Conservation (phyloP, 2,329 filamentous ascomycete genomes). For the Colletotrichum sp. region DNA sequence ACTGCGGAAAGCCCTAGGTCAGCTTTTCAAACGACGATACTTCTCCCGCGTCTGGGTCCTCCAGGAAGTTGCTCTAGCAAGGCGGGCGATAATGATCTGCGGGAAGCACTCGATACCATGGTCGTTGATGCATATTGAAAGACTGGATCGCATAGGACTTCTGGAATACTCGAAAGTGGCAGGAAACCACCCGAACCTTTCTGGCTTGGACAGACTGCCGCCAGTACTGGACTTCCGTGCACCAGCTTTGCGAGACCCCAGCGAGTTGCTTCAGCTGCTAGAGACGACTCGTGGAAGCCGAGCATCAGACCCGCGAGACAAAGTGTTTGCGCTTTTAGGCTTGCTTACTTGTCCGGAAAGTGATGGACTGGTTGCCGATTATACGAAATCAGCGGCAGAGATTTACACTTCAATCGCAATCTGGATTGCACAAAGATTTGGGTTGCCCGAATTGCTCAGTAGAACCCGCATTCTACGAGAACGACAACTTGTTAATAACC, state of each 20-base stretch:
- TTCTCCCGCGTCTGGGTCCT: constrained; percentile 23
- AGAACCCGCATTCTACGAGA: not conserved
- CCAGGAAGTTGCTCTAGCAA: constrained; percentile 29
- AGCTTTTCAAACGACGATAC: not conserved
- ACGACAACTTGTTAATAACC: no score
- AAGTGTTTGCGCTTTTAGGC: constrained; percentile 27
- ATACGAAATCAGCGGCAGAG: not conserved
- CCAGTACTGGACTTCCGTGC: not conserved
- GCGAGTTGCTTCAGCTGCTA: not conserved
- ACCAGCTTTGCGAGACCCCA: not conserved
- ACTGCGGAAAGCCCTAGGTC: not conserved
- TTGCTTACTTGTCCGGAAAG: constrained; percentile 23
- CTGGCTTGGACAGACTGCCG: not conserved
- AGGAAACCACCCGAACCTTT: not conserved
- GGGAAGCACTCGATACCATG: not conserved
- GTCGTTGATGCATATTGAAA: not conserved
- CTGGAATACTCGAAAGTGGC: rapidly evolving
- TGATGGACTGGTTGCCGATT: constrained; percentile 22
- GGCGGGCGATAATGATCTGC: not conserved
- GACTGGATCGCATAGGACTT: not conserved
- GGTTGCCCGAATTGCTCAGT: not conserved
- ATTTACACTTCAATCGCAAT: not conserved
- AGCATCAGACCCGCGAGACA: constrained; percentile 28
- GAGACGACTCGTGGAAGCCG: not conserved
- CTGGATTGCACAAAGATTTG: not conserved